Percentiles rank a stretch among this genome's conserved stretches.
Evolutionary conservation across 2,329 filamentous ascomycete genomes (phyloP).

Genomic region (Tolypocladium tropicale): DNA sequence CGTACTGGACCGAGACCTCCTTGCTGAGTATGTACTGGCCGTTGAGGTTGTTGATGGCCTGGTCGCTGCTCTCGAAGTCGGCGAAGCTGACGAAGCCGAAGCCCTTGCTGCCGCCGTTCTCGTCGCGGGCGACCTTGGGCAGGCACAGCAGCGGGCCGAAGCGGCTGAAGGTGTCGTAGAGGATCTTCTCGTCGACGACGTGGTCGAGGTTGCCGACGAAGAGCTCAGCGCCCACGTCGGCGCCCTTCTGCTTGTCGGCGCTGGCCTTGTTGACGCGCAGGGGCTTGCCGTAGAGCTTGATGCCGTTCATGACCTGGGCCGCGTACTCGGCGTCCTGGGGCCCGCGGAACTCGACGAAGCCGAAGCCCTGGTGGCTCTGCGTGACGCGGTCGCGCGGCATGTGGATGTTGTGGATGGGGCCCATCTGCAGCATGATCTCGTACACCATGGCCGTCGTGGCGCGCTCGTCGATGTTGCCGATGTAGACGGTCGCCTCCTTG

Average conservation of each 20-base stretch:
- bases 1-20: constrained; percentile 92
- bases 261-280: constrained; percentile 89
- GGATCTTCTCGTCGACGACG: constrained; percentile 89
- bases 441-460: constrained; percentile 83
- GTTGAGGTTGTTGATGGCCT: constrained; percentile 85
- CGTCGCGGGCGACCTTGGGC: constrained; percentile 88
- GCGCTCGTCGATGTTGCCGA: constrained; percentile 97
- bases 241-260: constrained; percentile 87
- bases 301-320: constrained; percentile 90
- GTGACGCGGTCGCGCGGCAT: constrained; percentile 97
- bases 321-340: constrained; percentile 96
- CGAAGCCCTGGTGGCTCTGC: constrained; percentile 93
- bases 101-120: constrained; percentile 79
- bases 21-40: constrained; percentile 96
- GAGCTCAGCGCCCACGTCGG: constrained; percentile 91
- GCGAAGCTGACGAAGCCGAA: constrained; percentile 93
- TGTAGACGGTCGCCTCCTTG: constrained; percentile 95
- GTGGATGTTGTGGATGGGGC: constrained; percentile 95
- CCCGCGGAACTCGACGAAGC: constrained; percentile 96
- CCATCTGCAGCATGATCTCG: constrained; percentile 97
- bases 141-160: constrained; percentile 78
- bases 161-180: constrained; percentile 88
- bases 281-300: constrained; percentile 86
- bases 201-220: constrained; percentile 93
- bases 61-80: constrained; percentile 88